Percentiles rank a stretch among this genome's conserved stretches.
Conservation (phyloP, 177 flowering plant genomes). For the Tripterygium wilfordii region DNA sequence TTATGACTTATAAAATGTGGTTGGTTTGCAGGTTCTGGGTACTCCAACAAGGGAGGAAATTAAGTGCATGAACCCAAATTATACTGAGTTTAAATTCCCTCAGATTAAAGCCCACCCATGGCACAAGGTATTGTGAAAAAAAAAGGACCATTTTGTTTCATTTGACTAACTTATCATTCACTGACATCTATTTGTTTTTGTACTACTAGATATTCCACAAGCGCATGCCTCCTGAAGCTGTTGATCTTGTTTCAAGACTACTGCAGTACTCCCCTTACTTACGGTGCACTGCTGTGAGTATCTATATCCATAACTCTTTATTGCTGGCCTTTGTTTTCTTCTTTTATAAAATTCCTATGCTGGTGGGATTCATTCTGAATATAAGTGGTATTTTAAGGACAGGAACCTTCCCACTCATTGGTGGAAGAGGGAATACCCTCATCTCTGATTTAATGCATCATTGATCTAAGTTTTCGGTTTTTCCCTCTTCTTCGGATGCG, state of each 20-base stretch:
- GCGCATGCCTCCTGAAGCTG: too few species aligned
- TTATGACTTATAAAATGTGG: not conserved
- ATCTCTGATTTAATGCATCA: too few species aligned
- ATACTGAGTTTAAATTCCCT: slow-evolving; percentile 49
- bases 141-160: not conserved
- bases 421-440: too few species aligned
- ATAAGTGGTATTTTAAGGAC: too few species aligned
- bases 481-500: too few species aligned
- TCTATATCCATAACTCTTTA: not conserved
- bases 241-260: slow-evolving; percentile 53
- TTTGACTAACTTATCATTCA: not conserved
- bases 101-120: too few species aligned
- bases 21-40: slow-evolving; percentile 7
- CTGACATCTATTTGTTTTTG: too few species aligned
- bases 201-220: slow-evolving; percentile 39
- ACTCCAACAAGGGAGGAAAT: slow-evolving; percentile 14
- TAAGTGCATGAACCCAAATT: slow-evolving; percentile 13
- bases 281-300: slow-evolving; percentile 55
- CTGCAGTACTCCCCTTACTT: slow-evolving; percentile 60
- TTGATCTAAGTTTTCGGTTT: too few species aligned
- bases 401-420: too few species aligned
- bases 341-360: not conserved
- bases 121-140: slow-evolving; percentile 35
- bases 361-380: too few species aligned
- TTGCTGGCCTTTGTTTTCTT: not conserved